Evolutionary conservation across 257 asterid species (phyloP).

Genomic region (Echium plantagineum): DNA sequence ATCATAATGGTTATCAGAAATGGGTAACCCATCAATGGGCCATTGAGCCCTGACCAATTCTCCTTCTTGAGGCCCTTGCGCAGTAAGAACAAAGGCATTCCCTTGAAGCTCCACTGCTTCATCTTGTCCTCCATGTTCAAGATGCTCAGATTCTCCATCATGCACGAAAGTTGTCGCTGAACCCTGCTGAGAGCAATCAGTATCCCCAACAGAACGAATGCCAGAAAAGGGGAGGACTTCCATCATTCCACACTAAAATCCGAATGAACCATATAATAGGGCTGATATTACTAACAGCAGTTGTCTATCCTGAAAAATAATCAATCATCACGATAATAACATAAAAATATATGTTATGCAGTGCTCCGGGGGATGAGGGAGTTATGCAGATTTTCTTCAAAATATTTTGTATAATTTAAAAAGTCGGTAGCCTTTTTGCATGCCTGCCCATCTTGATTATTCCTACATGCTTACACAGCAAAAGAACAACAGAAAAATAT

Average conservation of each 20-base stretch:
- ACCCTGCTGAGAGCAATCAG: constrained; percentile 49
- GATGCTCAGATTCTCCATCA: constrained; percentile 34
- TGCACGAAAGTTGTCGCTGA: constrained; percentile 30
- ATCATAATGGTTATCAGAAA: constrained; percentile 33
- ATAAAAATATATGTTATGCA: neutral
- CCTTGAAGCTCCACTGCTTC: constrained; percentile 29
- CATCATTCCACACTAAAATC: constrained; percentile 32
- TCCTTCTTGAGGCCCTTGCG: constrained; percentile 30
- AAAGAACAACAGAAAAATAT: no score
- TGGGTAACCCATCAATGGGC: constrained; percentile 35
- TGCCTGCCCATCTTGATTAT: no score
- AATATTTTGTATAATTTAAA: no score
- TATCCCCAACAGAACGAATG: constrained; percentile 30
- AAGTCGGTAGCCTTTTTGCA: no score
- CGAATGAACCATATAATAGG: constrained; percentile 22
- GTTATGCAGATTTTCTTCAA: no score
- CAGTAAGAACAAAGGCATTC: constrained; percentile 24
- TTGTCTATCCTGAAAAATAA: constrained; percentile 2
- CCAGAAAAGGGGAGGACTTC: constrained; percentile 63
- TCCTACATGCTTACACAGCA: no score
- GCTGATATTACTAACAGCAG: constrained; percentile 17
- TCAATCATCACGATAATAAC: neutral
- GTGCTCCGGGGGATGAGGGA: no score
- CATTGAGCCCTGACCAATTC: constrained; percentile 34
- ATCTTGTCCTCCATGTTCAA: constrained; percentile 33